Evolutionary conservation across 371 early-diverging fungal species (phyloP), one percentile per base, ranked within the genome.

Genomic region (Mortierella sp.): DNA sequence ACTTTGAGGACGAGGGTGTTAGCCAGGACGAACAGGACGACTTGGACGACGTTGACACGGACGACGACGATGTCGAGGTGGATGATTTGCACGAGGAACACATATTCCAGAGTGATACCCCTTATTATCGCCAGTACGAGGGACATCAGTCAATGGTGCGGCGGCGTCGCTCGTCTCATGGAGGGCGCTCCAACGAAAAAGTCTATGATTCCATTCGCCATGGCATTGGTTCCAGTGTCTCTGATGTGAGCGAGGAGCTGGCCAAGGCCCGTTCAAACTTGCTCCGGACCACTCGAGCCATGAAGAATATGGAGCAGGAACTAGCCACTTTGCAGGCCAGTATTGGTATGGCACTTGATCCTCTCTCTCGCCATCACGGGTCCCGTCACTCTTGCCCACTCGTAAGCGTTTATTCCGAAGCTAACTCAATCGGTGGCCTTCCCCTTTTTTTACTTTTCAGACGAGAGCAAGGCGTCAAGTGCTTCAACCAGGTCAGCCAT

Each of bases 301-400:
- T 74, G 64, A 56, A 56, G 41, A 64, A 31, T 54, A 68, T 74
- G 60, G 76, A 74, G 29, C 44, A 60, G 39, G 76, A 74, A 39
- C 69, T 74, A 2, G 64, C 67, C 41, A 61, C 65, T 13, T 43
- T 74, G 60, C 76, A 74, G 27, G 7, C 49, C 49, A 57, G 61
- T 25, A 74, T 74, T 29, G 64, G 76, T 74, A 74, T 50, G 64
- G 7, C n/a, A n/a, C n/a, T n/a, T n/a, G n/a, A n/a, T n/a, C n/a
- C n/a, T n/a, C n/a, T n/a, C n/a, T n/a, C n/a, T n/a, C n/a, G n/a
- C n/a, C n/a, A n/a, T n/a, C n/a, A n/a, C n/a, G n/a, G 54, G 4
- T 22, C 27, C 47, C n/a, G 28, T 51, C 13, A 17, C 19, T 27
- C 44, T 19, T 2, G 39, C 7, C 12, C n/a, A 52, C 37, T 37